These are phyloP conservation scores for Serendipita sp. DNA, from an alignment of 1,284 basidiomycete genomes.

Conservation along the genomic window DNA sequence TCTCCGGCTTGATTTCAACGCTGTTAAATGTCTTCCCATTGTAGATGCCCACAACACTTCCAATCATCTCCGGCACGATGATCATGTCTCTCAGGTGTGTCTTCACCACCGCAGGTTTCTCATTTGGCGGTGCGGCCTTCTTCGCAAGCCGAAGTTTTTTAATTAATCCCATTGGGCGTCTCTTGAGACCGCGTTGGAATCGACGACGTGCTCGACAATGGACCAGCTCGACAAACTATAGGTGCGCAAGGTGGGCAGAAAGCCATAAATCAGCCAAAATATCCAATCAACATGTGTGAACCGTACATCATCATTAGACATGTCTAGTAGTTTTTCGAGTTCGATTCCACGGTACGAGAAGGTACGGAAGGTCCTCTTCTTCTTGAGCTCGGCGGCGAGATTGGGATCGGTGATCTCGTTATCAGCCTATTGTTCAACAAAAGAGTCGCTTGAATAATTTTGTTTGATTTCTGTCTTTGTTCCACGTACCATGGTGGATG, in stretches of 20 bases:
- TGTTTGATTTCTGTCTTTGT: slow-evolving; percentile 13
- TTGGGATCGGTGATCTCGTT: slow-evolving; percentile 69
- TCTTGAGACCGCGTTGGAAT: slow-evolving; percentile 98
- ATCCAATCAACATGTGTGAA: slow-evolving; percentile 8
- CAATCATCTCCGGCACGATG: slow-evolving; percentile 99
- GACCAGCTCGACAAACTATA: slow-evolving; percentile 57
- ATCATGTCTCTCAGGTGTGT: slow-evolving; percentile 99
- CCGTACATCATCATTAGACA: slow-evolving; percentile 85
- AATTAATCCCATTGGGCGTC: slow-evolving; percentile 96
- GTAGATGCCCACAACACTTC: slow-evolving; percentile 92
- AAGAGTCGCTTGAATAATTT: background rate
- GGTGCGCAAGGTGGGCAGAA: slow-evolving; percentile 2
- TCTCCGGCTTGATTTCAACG: slow-evolving; percentile 99
- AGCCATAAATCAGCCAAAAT: slow-evolving; percentile 8
- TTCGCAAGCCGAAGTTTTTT: slow-evolving; percentile 99
- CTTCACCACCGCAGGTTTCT: slow-evolving; percentile 98
- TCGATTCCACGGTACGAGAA: slow-evolving; percentile 97
- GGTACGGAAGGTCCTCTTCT: slow-evolving; percentile 95
- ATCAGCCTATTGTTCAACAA: slow-evolving; percentile 49
- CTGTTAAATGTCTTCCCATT: slow-evolving; percentile 96
- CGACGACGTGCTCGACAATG: slow-evolving; percentile 97
- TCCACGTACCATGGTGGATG: slow-evolving; percentile 25
- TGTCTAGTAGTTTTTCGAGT: slow-evolving; percentile 92
- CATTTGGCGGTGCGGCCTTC: slow-evolving; percentile 95
- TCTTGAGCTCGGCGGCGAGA: slow-evolving; percentile 88